phyloP scores from a whole-genome alignment of 495 filamentous ascomycete genomes.

The Geoglossum glabrum region DNA sequence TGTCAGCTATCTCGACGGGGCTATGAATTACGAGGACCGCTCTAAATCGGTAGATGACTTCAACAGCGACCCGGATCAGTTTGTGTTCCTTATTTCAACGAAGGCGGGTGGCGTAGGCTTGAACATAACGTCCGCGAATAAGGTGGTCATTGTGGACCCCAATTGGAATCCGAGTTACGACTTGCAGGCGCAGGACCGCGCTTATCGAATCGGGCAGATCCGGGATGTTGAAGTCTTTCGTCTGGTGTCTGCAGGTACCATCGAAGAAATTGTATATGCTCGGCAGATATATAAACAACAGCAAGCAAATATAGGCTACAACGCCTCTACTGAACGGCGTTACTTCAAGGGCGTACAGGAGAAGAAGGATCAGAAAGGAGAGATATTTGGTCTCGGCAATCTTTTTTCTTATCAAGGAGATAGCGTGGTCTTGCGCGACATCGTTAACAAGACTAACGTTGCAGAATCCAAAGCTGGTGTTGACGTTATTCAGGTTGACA shows the following conservation, averaged over 20 bases:
- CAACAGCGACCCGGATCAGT: slow-evolving; percentile 72
- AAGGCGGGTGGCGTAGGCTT: slow-evolving; percentile 77
- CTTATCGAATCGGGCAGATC: slow-evolving; percentile 85
- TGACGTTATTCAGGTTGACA: slow-evolving; percentile 50
- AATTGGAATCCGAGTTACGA: slow-evolving; percentile 96
- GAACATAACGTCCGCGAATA: slow-evolving; percentile 95
- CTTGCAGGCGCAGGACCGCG: slow-evolving; percentile 88
- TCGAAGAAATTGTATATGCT: slow-evolving; percentile 95
- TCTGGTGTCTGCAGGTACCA: slow-evolving; percentile 78
- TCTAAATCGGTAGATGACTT: slow-evolving; percentile 66
- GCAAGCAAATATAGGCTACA: slow-evolving; percentile 95
- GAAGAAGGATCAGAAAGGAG: slow-evolving; percentile 59
- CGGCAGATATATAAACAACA: slow-evolving; percentile 98
- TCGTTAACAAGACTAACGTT: slow-evolving; percentile 94
- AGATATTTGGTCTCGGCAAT: slow-evolving; percentile 82
- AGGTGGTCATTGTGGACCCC: slow-evolving; percentile 91
- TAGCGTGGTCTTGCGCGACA: slow-evolving; percentile 65
- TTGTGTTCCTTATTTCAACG: slow-evolving; percentile 91
- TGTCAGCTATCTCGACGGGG: slow-evolving; percentile 76
- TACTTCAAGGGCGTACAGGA: slow-evolving; percentile 95
- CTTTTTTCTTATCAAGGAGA: slow-evolving; percentile 70
- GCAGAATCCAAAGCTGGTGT: slow-evolving; percentile 83
- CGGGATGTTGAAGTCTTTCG: slow-evolving; percentile 94
- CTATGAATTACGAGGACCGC: slow-evolving; percentile 71
- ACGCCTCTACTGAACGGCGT: slow-evolving; percentile 70